These are phyloP conservation scores for Entomortierella beljakovae DNA, from an alignment of 192 early-diverging fungal species.

Conservation along the genomic window DNA sequence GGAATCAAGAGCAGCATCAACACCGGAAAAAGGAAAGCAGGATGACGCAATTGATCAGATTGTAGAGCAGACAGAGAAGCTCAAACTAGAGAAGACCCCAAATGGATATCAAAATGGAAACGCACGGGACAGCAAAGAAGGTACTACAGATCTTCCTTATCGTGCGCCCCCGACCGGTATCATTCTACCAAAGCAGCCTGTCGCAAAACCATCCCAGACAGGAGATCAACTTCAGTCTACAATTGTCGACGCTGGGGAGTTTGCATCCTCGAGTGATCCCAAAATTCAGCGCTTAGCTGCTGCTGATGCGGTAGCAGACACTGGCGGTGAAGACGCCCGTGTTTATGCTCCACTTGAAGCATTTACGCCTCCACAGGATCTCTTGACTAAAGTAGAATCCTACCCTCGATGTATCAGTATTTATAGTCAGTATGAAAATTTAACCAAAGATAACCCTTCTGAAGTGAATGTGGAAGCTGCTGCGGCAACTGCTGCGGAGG, in stretches of 20 bases:
- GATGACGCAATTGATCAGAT: constrained; percentile 17
- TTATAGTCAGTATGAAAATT: constrained; percentile 43
- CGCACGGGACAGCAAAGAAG: neutral
- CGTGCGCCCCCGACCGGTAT: constrained; percentile 46
- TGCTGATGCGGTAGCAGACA: neutral
- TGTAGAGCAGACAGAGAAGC: constrained; percentile 9
- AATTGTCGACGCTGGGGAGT: constrained; percentile 14
- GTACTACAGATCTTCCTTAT: constrained; percentile 25
- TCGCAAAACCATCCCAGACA: neutral
- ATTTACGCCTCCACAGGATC: constrained; percentile 36
- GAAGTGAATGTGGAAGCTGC: constrained; percentile 7
- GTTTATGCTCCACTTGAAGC: constrained; percentile 41
- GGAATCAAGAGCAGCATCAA: neutral
- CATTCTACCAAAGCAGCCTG: constrained; percentile 9
- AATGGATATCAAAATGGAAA: constrained; percentile 2
- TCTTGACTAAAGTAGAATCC: constrained; percentile 18
- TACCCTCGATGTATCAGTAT: constrained; percentile 47
- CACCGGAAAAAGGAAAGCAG: neutral
- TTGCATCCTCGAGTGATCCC: constrained; percentile 23
- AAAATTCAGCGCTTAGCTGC: constrained; percentile 34
- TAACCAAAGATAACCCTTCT: constrained; percentile 33
- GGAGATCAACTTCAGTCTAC: constrained; percentile 16
- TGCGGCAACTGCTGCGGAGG: neutral
- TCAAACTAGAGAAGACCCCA: constrained; percentile 1
- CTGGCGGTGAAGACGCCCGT: constrained; percentile 33